Conservation (phyloP, 2,329 filamentous ascomycete species). For the Botrytis sinoallii region DNA sequence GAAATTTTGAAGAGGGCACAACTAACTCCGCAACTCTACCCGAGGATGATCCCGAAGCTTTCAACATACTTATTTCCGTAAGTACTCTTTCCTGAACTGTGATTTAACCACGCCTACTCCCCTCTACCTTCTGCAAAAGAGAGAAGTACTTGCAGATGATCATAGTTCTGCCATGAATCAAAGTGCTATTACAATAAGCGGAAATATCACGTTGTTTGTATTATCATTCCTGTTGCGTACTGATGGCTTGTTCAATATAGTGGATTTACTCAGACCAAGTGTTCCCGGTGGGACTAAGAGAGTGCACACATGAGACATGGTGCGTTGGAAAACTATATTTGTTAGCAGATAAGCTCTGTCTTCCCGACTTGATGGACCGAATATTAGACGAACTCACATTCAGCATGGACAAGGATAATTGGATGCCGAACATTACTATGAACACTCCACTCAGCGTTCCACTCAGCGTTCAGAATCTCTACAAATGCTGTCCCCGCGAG, state of each 20-base stretch:
- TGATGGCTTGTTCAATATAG: neutral
- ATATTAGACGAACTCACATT: neutral
- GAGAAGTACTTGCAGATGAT: neutral
- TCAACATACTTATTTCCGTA: slow-evolving; percentile 14
- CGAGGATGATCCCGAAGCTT: slow-evolving; percentile 16
- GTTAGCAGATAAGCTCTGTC: slow-evolving; percentile 11
- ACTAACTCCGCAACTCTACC: slow-evolving; percentile 18
- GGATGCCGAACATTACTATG: neutral
- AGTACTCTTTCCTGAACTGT: neutral
- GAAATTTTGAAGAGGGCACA: slow-evolving; percentile 14
- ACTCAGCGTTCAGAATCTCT: neutral
- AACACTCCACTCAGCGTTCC: rapidly evolving
- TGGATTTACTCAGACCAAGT: slow-evolving; percentile 18
- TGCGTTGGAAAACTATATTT: neutral
- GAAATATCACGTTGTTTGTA: neutral
- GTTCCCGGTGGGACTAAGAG: neutral
- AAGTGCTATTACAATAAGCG: neutral
- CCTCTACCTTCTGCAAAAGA: neutral
- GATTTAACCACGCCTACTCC: too few relatives aligned
- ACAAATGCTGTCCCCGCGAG: too few relatives aligned
- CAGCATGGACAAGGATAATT: neutral
- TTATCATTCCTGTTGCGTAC: neutral
- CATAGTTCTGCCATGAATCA: neutral
- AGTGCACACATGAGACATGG: rapidly evolving
- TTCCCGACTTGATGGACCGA: neutral